Percentiles rank a stretch among this genome's conserved stretches.
Conservation (phyloP, 345 rosid species). For the Diplotaxis tenuifolia region DNA sequence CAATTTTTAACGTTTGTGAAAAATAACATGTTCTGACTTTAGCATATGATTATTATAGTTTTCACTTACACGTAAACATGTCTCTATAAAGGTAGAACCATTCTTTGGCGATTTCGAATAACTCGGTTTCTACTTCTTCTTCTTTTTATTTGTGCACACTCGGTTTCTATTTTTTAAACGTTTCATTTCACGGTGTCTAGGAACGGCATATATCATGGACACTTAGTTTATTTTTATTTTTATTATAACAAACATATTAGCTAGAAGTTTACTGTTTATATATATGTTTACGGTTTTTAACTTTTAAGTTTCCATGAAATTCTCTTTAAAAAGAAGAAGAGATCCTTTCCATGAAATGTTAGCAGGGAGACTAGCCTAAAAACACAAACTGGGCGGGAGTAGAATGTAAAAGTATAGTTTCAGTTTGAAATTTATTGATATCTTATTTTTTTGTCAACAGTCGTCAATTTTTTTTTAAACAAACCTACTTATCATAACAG, state of each 20-base stretch:
- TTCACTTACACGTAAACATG: constrained; percentile 18
- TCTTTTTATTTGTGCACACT: no score
- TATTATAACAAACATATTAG: background rate
- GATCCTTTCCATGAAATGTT: constrained; percentile 14
- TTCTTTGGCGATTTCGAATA: background rate
- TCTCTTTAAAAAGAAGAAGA: no score
- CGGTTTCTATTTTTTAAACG: background rate
- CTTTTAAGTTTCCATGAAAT: no score
- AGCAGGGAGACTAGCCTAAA: background rate
- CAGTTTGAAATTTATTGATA: background rate
- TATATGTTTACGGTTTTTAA: background rate
- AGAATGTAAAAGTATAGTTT: background rate
- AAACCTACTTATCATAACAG: background rate
- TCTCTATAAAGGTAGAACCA: constrained; percentile 9
- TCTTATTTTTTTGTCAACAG: no score
- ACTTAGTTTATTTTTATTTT: background rate
- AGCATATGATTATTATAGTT: background rate
- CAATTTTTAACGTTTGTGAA: background rate
- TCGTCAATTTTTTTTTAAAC: background rate
- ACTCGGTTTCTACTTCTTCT: background rate
- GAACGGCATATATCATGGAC: background rate
- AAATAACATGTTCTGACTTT: background rate
- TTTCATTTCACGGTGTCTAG: background rate
- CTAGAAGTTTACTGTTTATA: background rate
- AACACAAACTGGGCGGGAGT: background rate